phyloP scores from a whole-genome alignment of 805 yeast species.

The Priceomyces castillae region DNA sequence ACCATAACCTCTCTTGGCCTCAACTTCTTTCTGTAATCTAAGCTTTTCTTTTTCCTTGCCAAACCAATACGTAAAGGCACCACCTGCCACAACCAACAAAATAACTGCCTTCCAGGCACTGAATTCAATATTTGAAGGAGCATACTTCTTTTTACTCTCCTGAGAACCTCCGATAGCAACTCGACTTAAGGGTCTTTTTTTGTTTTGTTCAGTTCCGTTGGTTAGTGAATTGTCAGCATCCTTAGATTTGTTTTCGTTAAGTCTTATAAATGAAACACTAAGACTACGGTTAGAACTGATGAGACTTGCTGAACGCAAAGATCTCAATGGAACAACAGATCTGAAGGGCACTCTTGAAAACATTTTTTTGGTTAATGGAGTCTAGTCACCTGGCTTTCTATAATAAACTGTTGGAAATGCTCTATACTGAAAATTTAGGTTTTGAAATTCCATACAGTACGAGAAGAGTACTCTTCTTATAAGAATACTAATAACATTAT shows the following conservation, averaged over 20 bases:
- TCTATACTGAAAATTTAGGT: too few relatives aligned
- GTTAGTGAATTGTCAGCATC: background rate
- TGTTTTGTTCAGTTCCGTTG: conserved; percentile 1
- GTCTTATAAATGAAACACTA: conserved; percentile 2
- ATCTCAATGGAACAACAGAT: background rate
- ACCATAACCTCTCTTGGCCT: conserved; percentile 83
- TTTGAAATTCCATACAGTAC: conserved; percentile 2
- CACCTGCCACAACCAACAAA: conserved; percentile 66
- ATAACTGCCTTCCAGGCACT: conserved; percentile 83
- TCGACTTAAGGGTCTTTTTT: conserved; percentile 68
- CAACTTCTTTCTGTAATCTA: conserved; percentile 73
- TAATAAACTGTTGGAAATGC: too few relatives aligned
- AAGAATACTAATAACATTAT: background rate
- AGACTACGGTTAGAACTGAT: background rate
- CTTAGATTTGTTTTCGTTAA: background rate
- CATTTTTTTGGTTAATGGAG: background rate
- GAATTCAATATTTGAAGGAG: conserved; percentile 57
- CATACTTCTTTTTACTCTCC: conserved; percentile 31
- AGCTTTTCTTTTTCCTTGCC: conserved; percentile 72
- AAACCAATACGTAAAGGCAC: conserved; percentile 68
- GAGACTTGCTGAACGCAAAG: background rate
- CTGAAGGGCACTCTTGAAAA: background rate
- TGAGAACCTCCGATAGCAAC: conserved; percentile 68
- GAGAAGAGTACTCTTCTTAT: background rate
- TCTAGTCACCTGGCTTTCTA: too few relatives aligned